Base-by-base conservation (phyloP, 2,329 filamentous ascomycete species). In the Hymenoscyphus infarciens region DNA sequence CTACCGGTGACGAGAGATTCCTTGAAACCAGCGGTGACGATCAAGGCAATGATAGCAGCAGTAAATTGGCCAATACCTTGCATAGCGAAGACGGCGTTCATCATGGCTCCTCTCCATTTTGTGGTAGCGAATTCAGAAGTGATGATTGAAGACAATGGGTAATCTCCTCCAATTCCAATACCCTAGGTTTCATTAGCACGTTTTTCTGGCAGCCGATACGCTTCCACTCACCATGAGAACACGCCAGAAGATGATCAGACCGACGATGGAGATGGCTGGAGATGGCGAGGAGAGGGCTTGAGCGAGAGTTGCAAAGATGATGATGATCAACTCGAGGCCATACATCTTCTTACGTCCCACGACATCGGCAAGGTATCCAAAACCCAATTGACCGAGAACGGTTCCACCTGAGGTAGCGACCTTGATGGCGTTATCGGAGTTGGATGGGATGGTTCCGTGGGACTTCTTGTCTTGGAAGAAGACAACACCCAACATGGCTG, bases 61-160 rank as follows among this genome's bases (percentile, higher is more conserved):
- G 80, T 81, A 58, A 95, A 86, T 76, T 95, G 91, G n/a, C 91
- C 90, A 58, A 95, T 83, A 67, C 91, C 91, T 75, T 96, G 91
- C 89, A 93, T 94, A 68, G 90, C 89, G 72, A 95, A 95, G 61
- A 95, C 91, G 11, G 89, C 82, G 29, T 85, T 89, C 88, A 96
- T 93, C 88, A 95, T 95, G 68, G 90, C 90, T 68, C 90, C 90
- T 75, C 91, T 81, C 87, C 90, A 93, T 77, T 89, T 92, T 57
- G 90, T 95, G 2, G 88, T 92, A 6, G 91, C 90, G 71, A 95
- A 95, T 64, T 95, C 91, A 2, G 90, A 92, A 10, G 91, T 95
- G 70, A 95, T 95, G 67, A 94, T 90, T 19, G 88, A 89, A 56
- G 87, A 91, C 6, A 96, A 80, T 4, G 91, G 91, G 73, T 95